Evolutionary conservation across 306 rosid species (phyloP).

Genomic region (Pachyrhizus erosus): DNA sequence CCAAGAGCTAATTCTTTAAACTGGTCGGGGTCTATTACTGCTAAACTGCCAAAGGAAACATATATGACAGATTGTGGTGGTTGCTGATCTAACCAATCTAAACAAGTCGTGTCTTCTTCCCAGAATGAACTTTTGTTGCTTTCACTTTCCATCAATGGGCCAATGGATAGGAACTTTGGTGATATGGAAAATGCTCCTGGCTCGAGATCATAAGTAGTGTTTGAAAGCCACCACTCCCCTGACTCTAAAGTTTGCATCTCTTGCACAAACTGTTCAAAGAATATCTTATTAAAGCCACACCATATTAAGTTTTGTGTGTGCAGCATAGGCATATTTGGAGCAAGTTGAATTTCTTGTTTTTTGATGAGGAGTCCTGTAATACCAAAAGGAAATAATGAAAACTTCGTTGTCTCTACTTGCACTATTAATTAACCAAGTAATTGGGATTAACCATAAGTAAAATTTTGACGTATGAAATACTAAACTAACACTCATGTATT

Average conservation of each 20-base stretch:
- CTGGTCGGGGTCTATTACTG: conserved; percentile 19
- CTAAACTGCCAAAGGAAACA: conserved; percentile 46
- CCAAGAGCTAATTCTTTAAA: conserved; percentile 47
- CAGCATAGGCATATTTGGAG: conserved; percentile 33
- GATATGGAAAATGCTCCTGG: conserved; percentile 37
- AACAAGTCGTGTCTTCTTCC: conserved; percentile 41
- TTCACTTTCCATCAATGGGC: conserved; percentile 34
- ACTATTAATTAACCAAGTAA: background rate
- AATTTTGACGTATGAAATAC: too few relatives aligned
- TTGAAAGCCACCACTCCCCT: conserved; percentile 51
- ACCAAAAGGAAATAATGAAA: background rate
- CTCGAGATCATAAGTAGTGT: conserved; percentile 45
- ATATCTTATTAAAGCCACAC: background rate
- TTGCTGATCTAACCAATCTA: conserved; percentile 44
- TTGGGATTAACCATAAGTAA: background rate
- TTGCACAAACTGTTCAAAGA: background rate
- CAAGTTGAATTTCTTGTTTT: conserved; percentile 38
- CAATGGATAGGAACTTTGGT: conserved; percentile 47
- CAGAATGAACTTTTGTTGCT: conserved; percentile 26
- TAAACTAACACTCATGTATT: too few relatives aligned
- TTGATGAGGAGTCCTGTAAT: conserved; percentile 34
- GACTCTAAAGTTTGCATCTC: conserved; percentile 27
- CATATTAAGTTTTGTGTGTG: conserved; percentile 35
- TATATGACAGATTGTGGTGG: conserved; percentile 40
- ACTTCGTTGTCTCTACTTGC: background rate